These are phyloP conservation scores for Suillus hirtellus DNA, from an alignment of 768 basidiomycete genomes.

Conservation along the genomic window DNA sequence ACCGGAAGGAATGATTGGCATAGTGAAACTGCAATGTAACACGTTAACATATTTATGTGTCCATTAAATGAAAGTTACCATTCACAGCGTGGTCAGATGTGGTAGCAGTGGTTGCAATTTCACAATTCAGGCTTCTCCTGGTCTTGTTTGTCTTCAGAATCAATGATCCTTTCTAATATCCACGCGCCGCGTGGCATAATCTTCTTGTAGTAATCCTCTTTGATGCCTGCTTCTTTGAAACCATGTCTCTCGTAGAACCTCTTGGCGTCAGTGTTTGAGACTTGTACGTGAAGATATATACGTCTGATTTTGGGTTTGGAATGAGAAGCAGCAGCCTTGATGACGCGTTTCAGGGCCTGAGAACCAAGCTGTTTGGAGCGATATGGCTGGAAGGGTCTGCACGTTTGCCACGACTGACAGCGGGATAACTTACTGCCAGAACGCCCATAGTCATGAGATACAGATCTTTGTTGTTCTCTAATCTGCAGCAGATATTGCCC, in stretches of 20 bases:
- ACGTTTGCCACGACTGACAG: conserved; percentile 15
- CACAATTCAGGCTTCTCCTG: conserved; percentile 2
- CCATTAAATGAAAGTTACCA: conserved; percentile 1
- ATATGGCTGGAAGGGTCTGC: conserved; percentile 58
- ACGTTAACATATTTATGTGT: conserved; percentile 1
- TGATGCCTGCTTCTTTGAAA: conserved; percentile 65
- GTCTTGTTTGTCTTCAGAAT: conserved; percentile 13
- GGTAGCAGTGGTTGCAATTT: not conserved
- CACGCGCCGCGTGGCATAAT: conserved; percentile 83
- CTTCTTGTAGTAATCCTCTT: conserved; percentile 87
- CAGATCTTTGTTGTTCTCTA: conserved; percentile 60
- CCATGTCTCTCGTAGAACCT: conserved; percentile 83
- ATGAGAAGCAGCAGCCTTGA: conserved; percentile 60
- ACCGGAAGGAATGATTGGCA: not conserved
- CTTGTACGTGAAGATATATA: conserved; percentile 85
- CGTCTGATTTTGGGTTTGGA: conserved; percentile 62
- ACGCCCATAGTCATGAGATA: conserved; percentile 95
- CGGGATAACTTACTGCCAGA: conserved; percentile 63
- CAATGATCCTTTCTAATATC: conserved; percentile 70
- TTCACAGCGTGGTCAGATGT: not conserved
- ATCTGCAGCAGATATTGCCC: conserved; percentile 82
- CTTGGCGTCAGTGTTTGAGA: conserved; percentile 77
- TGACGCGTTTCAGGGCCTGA: conserved; percentile 64
- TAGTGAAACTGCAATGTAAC: conserved; percentile 9
- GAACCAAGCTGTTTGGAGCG: conserved; percentile 78